Evolutionary conservation across 768 basidiomycete species (phyloP), one percentile per base, ranked within the genome.

Genomic region (Podaxis sp.): DNA sequence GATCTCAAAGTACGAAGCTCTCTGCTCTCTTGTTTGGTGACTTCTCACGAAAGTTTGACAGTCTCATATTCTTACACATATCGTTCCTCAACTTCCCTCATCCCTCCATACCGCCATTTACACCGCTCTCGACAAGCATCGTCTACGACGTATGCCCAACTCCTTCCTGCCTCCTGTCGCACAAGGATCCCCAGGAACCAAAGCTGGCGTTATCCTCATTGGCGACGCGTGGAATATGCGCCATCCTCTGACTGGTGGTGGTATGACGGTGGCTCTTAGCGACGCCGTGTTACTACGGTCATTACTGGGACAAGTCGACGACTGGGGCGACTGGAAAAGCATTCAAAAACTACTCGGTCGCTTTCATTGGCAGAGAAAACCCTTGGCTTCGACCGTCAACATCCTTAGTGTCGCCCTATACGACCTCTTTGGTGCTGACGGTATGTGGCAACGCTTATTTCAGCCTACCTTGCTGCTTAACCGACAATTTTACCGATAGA

Each of bases 141-240:
- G 93, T 22, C 79, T 97, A 17, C 84, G 94, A 13, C 87, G 88
- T 19, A 98, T 99, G 96, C 96, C 97, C 36, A 99, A 98, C 73
- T 91, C 93, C 0, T 97, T 92, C 80, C 82, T 99, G 1, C 93
- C 97, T 0, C 77, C 95, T 0, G 79, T 88, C 2, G 79, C 87
- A 63, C 96, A 96, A 71, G 80, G 79, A n/a, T 65, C 68, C 22
- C 66, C 72, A 0, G 77, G 80, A 9, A 75, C 76, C 17, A 89
- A 85, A 65, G 82, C 87, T 54, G 93, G 93, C 26, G 87, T 86
- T 9, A 77, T 99, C 63, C 86, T 99, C 65, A 80, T 97, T 38
- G 97, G 97, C 1, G 97, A 99, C 72, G 88, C 96, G 2, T 96
- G 94, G 90, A 99, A 99, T 72, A 99, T 99, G 96, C 92, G 97